Percentiles rank a stretch among this genome's conserved stretches.
These are phyloP conservation scores for Globisporangium echinulatum DNA, from an alignment of 352 stramenopile species.

Conservation along the genomic window DNA sequence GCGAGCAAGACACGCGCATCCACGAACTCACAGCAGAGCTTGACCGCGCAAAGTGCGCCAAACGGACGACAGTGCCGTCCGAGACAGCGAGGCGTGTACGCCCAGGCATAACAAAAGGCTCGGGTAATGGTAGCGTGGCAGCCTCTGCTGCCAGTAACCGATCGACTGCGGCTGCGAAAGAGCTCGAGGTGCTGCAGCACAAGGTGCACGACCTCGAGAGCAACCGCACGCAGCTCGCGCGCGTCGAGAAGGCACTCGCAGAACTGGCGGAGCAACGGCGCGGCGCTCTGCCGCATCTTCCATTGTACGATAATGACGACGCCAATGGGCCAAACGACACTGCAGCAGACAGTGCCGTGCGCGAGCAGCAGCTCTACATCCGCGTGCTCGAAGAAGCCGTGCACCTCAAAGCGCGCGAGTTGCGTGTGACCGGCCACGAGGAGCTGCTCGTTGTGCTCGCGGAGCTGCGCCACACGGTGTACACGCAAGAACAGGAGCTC, in stretches of 20 bases:
- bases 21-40: slow-evolving; percentile 39
- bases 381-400: slow-evolving; percentile 73
- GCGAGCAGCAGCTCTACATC: slow-evolving; percentile 62
- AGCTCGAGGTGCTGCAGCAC: slow-evolving; percentile 23
- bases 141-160: neutral
- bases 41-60: slow-evolving; percentile 15
- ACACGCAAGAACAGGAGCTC: slow-evolving; percentile 59
- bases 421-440: slow-evolving; percentile 64
- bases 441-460: slow-evolving; percentile 69
- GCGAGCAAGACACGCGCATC: slow-evolving; percentile 27
- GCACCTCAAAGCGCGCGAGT: slow-evolving; percentile 61
- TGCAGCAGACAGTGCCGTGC: neutral
- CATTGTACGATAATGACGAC: slow-evolving; percentile 18
- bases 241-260: slow-evolving; percentile 23
- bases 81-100: neutral
- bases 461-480: slow-evolving; percentile 73
- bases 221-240: slow-evolving; percentile 16
- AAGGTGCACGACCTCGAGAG: slow-evolving; percentile 37
- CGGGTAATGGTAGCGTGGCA: neutral
- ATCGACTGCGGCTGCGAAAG: slow-evolving; percentile 3
- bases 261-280: slow-evolving; percentile 18
- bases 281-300: no score
- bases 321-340: slow-evolving; percentile 20
- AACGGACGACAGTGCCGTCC: neutral
- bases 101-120: neutral